Conservation (phyloP, 768 basidiomycete genomes). For the Tricholoma flavovirens region DNA sequence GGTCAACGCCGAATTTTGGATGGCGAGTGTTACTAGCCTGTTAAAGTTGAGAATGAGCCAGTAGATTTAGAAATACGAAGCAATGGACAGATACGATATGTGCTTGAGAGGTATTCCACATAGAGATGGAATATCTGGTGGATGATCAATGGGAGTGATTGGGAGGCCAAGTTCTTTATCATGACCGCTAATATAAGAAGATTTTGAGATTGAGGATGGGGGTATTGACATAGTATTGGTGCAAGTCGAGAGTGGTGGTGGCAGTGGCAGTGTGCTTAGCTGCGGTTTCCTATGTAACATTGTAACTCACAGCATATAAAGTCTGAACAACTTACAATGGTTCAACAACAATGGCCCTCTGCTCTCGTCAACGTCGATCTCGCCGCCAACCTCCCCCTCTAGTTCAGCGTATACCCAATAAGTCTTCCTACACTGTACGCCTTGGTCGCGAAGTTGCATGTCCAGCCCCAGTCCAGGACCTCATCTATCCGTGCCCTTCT, state of each 20-base stretch:
- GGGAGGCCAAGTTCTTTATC: slow-evolving; percentile 40
- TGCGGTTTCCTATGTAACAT: background rate
- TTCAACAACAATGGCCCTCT: too few relatives aligned
- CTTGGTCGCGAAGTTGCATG: too few relatives aligned
- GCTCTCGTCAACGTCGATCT: too few relatives aligned
- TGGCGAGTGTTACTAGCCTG: slow-evolving; percentile 78
- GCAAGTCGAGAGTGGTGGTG: background rate
- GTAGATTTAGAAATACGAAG: background rate
- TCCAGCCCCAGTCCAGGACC: too few relatives aligned
- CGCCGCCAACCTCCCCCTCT: too few relatives aligned
- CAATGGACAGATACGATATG: slow-evolving; percentile 53
- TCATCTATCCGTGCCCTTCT: too few relatives aligned
- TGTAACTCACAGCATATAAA: too few relatives aligned
- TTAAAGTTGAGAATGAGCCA: background rate
- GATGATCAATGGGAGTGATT: slow-evolving; percentile 24
- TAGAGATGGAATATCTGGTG: slow-evolving; percentile 44
- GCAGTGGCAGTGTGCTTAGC: background rate
- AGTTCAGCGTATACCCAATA: too few relatives aligned
- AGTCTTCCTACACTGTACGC: too few relatives aligned
- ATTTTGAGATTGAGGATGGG: slow-evolving; percentile 7
- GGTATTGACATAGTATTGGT: slow-evolving; percentile 15
- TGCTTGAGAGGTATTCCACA: slow-evolving; percentile 76
- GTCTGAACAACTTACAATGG: too few relatives aligned
- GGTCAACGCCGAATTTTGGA: slow-evolving; percentile 87
- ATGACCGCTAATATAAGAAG: slow-evolving; percentile 25